Percentiles rank a stretch among this genome's conserved stretches.
phyloP scores from a whole-genome alignment of 371 early-diverging fungal species.

The Cladochytrium tenue region DNA sequence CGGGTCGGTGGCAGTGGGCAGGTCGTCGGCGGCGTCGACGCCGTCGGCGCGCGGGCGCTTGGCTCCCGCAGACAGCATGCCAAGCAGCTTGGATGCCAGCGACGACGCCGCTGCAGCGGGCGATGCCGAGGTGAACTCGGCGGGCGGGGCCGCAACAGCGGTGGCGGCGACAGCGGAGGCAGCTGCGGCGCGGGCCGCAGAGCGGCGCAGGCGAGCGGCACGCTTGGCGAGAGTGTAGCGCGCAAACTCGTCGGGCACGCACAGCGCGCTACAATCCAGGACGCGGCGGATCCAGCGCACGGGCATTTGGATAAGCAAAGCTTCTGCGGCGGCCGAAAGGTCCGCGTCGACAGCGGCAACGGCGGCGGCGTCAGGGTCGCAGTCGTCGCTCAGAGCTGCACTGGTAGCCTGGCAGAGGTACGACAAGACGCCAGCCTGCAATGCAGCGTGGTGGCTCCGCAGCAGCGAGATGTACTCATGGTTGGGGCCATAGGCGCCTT shows the following conservation, averaged over 20 bases:
- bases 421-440: conserved; percentile 15
- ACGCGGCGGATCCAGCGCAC: conserved; percentile 31
- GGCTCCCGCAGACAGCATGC: neutral
- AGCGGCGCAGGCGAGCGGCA: conserved; percentile 11
- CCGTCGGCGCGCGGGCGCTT: neutral
- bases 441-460: neutral
- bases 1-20: neutral
- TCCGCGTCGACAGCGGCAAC: too few species aligned
- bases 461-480: conserved; percentile 24
- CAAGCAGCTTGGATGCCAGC: neutral
- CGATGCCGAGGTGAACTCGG: neutral
- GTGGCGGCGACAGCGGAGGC: neutral
- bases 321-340: conserved; percentile 8
- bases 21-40: neutral
- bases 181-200: neutral
- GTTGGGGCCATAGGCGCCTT: neutral
- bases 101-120: too few species aligned
- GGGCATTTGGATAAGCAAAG: too few species aligned
- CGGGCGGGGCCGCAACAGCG: neutral
- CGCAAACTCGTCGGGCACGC: conserved; percentile 28
- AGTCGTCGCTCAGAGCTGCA: neutral
- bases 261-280: conserved; percentile 28
- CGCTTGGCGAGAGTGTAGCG: conserved; percentile 34
- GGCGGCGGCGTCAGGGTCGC: neutral
- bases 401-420: conserved; percentile 24